Percentiles rank a stretch among this genome's conserved stretches.
phyloP scores from a whole-genome alignment of 495 filamentous ascomycete genomes.

The Darksidea phi region DNA sequence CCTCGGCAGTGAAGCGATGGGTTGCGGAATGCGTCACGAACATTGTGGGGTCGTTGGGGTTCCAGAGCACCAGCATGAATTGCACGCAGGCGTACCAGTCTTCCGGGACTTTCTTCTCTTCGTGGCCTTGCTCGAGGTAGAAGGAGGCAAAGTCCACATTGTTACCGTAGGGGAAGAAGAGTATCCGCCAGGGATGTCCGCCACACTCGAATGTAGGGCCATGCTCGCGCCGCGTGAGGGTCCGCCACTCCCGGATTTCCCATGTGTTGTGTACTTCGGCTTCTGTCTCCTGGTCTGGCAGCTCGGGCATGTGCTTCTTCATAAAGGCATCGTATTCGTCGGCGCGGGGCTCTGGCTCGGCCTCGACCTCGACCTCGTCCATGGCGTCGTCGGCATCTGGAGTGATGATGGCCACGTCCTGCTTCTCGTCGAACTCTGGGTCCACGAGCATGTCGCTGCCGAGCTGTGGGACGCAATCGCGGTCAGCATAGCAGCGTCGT shows the following conservation, averaged over 20 bases:
- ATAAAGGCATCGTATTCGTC: constrained; percentile 88
- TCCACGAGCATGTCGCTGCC: constrained; percentile 58
- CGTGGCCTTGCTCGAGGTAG: constrained; percentile 93
- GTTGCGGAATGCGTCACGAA: constrained; percentile 68
- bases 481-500: constrained; percentile 12
- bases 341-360: constrained; percentile 56
- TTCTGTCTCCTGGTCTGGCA: constrained; percentile 69
- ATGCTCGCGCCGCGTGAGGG: constrained; percentile 71
- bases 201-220: constrained; percentile 85
- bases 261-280: constrained; percentile 74
- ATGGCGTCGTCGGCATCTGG: constrained; percentile 57
- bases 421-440: constrained; percentile 65
- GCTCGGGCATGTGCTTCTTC: constrained; percentile 68
- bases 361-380: constrained; percentile 47
- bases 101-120: constrained; percentile 64
- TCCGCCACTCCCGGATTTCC: constrained; percentile 80
- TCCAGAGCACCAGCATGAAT: constrained; percentile 91
- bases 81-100: constrained; percentile 97
- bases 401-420: constrained; percentile 81
- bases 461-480: constrained; percentile 40
- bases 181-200: constrained; percentile 87
- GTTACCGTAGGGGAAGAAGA: constrained; percentile 94
- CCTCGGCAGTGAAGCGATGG: constrained; percentile 90
- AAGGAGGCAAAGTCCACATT: constrained; percentile 88
- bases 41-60: constrained; percentile 80